These are phyloP conservation scores for Teratosphaeria gauchensis DNA, from an alignment of 2,329 filamentous ascomycete species.

Conservation along the genomic window DNA sequence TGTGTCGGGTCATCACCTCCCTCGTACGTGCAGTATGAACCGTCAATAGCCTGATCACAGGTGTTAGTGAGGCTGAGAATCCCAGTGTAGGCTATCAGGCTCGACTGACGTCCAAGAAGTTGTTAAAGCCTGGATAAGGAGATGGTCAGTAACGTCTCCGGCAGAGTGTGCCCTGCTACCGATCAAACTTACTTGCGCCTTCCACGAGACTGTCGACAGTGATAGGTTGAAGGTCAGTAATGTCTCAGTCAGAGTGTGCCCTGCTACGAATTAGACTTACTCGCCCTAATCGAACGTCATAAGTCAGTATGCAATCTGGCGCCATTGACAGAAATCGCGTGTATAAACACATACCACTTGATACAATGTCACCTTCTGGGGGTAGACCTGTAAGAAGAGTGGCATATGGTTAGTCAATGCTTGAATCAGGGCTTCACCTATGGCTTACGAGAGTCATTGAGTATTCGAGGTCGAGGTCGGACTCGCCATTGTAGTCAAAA, in stretches of 20 bases:
- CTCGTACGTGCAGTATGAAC: slow-evolving; percentile 32
- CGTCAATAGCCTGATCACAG: slow-evolving; percentile 39
- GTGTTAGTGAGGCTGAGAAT: slow-evolving; percentile 17
- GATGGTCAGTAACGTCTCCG: too few species aligned
- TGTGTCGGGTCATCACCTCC: slow-evolving; percentile 31
- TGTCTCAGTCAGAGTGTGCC: too few species aligned
- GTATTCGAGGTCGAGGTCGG: slow-evolving; percentile 46
- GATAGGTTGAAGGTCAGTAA: slow-evolving; percentile 8
- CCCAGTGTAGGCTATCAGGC: background rate
- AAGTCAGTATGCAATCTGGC: background rate
- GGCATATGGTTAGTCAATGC: background rate
- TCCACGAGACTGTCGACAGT: background rate
- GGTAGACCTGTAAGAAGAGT: slow-evolving; percentile 17
- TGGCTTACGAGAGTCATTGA: slow-evolving; percentile 32
- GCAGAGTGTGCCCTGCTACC: too few species aligned
- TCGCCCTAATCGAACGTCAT: background rate
- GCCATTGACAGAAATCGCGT: background rate
- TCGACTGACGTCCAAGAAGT: background rate
- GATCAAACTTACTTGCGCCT: background rate
- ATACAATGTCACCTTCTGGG: slow-evolving; percentile 42
- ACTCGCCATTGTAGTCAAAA: slow-evolving; percentile 39
- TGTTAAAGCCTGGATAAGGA: background rate
- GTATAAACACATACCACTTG: slow-evolving; percentile 32
- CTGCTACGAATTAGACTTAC: too few species aligned
- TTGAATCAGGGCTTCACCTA: background rate